Evolutionary conservation across 2,329 filamentous ascomycete species (phyloP), one percentile per base, ranked within the genome.

Genomic region (Arthrinium puccinioides): DNA sequence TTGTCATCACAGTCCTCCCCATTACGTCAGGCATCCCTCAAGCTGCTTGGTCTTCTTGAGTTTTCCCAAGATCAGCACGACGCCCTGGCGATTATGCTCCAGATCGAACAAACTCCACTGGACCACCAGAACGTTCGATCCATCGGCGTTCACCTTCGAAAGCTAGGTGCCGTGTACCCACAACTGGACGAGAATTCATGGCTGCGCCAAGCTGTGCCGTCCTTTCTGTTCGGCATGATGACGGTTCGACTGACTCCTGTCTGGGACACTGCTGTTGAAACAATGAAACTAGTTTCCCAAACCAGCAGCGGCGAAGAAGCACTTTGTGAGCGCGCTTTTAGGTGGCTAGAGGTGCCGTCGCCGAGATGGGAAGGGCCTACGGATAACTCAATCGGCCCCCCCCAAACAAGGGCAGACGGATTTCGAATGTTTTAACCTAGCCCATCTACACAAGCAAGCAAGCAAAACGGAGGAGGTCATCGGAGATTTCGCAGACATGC

Each of bases 171-270:
- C 37, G 62, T 62, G 21, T 94, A 92, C 54, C 62, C 72, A 6
- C 67, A 73, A 18, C 55, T 82, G 9, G 64, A 68, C 27, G 63
- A 74, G 3, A 69, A 75, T 25, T 74, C 74, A 2, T 85, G 82
- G 76, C 63, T 94, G 45, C 70, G 75, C 41, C 72, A 75, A 49
- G 78, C 87, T 6, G 73, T 97, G 21, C 85, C 89, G 0, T 72
- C 77, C 1, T 97, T 89, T 52, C 80, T 87, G 50, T 95, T 96
- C 50, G 92, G 92, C 33, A 74, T 96, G 60, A 72, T 97, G 42
- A 92, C 89, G 1, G 79, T 94, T 33, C 86, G 84, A 48, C 70
- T 96, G 46, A 76, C 88, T 1, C 87, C 87, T 24, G 69, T 94
- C 6, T 96, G 90, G 86, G 86, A 94, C 42, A 87, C 94, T 50